A percentile compares a stretch with the other conserved stretches of the same genome.
These are phyloP conservation scores for Erodium maritimum DNA, from an alignment of 345 rosid genomes.

Conservation along the genomic window DNA sequence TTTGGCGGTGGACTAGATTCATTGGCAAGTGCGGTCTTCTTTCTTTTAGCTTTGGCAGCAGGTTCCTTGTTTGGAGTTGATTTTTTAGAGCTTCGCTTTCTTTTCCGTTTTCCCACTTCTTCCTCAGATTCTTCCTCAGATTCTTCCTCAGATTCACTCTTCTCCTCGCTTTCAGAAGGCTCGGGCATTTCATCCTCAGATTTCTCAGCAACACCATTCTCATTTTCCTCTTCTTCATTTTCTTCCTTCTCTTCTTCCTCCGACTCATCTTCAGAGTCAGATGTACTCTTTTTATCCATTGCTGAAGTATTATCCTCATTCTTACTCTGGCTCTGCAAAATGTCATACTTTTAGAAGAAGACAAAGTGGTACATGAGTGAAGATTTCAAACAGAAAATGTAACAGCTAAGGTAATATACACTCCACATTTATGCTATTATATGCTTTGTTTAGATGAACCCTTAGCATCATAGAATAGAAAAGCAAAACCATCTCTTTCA, in stretches of 20 bases:
- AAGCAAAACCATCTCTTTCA: neutral
- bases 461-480: neutral
- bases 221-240: constrained; percentile 36
- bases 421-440: neutral
- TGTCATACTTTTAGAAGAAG: constrained; percentile 1
- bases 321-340: constrained; percentile 46
- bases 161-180: constrained; percentile 56
- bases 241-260: constrained; percentile 44
- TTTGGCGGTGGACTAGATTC: constrained; percentile 40
- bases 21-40: constrained; percentile 23
- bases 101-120: constrained; percentile 46
- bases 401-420: neutral
- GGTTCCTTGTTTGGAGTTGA: constrained; percentile 41
- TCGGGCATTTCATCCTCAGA: constrained; percentile 49
- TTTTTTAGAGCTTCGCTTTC: constrained; percentile 19
- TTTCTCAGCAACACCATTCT: constrained; percentile 56
- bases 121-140: constrained; percentile 78
- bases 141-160: constrained; percentile 52
- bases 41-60: constrained; percentile 44
- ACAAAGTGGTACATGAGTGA: neutral
- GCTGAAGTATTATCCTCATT: constrained; percentile 42
- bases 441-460: neutral
- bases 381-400: neutral
- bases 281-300: constrained; percentile 21
- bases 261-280: constrained; percentile 45